Evolutionary conservation across 2,329 filamentous ascomycete genomes (phyloP).

Genomic region (Pseudohalonectria lignicola): DNA sequence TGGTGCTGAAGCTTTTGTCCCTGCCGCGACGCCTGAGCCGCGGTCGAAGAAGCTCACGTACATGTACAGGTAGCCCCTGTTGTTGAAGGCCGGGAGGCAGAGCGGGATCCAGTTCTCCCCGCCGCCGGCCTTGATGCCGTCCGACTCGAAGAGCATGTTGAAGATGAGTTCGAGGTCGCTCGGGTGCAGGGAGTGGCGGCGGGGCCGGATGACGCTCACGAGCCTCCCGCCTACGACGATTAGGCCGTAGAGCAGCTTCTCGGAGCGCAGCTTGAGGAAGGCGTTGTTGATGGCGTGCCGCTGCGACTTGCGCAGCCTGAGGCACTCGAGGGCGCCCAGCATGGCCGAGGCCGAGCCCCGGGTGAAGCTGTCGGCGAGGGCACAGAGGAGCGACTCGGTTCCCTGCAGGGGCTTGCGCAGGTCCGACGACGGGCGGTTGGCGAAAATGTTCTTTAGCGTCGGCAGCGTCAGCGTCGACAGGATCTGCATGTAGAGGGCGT

Average conservation of each 20-base stretch:
- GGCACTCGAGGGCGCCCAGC: constrained; percentile 81
- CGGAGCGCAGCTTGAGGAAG: constrained; percentile 66
- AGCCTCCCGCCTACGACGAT: constrained; percentile 87
- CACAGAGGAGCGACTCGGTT: constrained; percentile 82
- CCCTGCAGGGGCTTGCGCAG: constrained; percentile 81
- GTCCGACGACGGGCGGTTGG: constrained; percentile 85
- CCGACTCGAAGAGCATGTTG: constrained; percentile 98
- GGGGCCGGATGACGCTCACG: constrained; percentile 88
- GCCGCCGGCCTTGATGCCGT: constrained; percentile 76
- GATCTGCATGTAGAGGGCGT: constrained; percentile 97
- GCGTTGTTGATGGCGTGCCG: constrained; percentile 77
- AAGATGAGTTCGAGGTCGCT: constrained; percentile 94
- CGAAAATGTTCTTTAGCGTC: constrained; percentile 76
- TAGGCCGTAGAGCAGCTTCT: constrained; percentile 79
- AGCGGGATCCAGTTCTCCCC: constrained; percentile 97
- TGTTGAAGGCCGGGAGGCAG: constrained; percentile 95
- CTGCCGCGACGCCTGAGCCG: too few relatives aligned
- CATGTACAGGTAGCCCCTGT: constrained; percentile 94
- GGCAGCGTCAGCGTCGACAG: constrained; percentile 89
- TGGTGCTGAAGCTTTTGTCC: too few relatives aligned
- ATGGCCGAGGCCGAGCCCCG: constrained; percentile 82
- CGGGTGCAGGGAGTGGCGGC: constrained; percentile 89
- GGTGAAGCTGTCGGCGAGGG: constrained; percentile 89
- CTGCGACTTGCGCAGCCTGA: constrained; percentile 84
- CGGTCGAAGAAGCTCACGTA: constrained; percentile 90